Evolutionary conservation across 2,329 filamentous ascomycete genomes (phyloP).

Genomic region (Juglanconis oblonga): DNA sequence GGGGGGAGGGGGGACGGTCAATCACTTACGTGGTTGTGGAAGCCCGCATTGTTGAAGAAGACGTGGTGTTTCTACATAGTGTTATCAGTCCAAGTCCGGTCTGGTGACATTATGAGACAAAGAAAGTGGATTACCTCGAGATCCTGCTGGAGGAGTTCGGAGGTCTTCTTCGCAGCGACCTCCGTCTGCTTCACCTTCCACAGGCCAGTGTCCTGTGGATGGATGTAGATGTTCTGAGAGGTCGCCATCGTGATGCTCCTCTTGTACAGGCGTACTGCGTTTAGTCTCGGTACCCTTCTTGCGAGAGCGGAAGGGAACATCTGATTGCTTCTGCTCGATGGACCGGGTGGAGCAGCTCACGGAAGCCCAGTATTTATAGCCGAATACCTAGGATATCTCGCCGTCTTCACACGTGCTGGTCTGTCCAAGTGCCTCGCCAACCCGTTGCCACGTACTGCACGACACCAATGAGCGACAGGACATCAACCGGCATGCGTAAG

Average conservation of each 20-base stretch:
- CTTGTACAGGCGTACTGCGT: background rate
- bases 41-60: conserved; percentile 73
- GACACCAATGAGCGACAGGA: too few species aligned
- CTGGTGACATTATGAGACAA: background rate
- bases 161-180: conserved; percentile 60
- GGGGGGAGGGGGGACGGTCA: conserved; percentile 72
- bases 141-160: conserved; percentile 72
- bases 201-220: conserved; percentile 48
- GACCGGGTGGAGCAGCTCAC: background rate
- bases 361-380: background rate
- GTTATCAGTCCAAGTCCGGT: background rate
- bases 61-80: conserved; percentile 59
- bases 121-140: conserved; percentile 47
- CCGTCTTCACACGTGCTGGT: background rate
- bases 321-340: background rate
- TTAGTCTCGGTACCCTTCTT: background rate
- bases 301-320: background rate
- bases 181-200: conserved; percentile 42
- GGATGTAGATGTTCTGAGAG: conserved; percentile 45
- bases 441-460: background rate
- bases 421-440: background rate
- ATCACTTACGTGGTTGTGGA: conserved; percentile 71
- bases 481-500: too few species aligned
- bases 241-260: conserved; percentile 39
- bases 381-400: too few species aligned